A percentile compares a stretch with the other conserved stretches of the same genome.
phyloP scores from a whole-genome alignment of 2,329 filamentous ascomycete species.

The Pyricularia sp. region DNA sequence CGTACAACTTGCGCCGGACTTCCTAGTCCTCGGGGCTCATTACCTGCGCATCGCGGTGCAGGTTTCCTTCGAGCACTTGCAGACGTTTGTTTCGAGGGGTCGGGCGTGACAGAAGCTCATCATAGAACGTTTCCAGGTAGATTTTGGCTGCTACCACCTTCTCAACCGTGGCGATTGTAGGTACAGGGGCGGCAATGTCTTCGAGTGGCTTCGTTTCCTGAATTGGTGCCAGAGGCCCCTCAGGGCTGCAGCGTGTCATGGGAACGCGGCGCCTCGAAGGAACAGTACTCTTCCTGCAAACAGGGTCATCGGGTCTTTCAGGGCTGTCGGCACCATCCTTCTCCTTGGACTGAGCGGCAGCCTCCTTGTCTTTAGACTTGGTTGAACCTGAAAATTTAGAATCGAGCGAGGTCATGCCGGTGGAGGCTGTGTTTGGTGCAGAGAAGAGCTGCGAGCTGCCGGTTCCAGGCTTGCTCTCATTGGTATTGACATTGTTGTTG shows the following conservation, averaged over 20 bases:
- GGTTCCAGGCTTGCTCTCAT: constrained; percentile 14
- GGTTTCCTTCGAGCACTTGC: constrained; percentile 51
- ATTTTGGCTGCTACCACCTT: constrained; percentile 72
- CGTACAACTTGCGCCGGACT: constrained; percentile 34
- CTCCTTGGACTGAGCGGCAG: constrained; percentile 12
- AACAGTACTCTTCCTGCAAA: background rate
- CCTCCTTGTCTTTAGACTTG: constrained; percentile 4
- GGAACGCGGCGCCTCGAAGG: constrained; percentile 17
- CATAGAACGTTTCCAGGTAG: constrained; percentile 77
- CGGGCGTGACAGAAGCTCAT: constrained; percentile 50
- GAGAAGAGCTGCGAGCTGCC: constrained; percentile 12
- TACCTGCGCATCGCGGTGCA: constrained; percentile 39
- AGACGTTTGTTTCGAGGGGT: constrained; percentile 53
- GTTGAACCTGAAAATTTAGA: constrained; percentile 24
- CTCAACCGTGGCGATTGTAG: constrained; percentile 57
- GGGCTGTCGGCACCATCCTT: background rate
- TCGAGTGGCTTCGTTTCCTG: constrained; percentile 21
- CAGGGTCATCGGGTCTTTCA: background rate
- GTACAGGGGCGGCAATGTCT: constrained; percentile 10
- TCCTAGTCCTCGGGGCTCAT: constrained; percentile 46
- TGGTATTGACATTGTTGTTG: constrained; percentile 15
- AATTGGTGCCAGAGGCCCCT: constrained; percentile 20
- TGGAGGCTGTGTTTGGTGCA: constrained; percentile 16
- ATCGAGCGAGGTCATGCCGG: constrained; percentile 28
- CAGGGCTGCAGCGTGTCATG: constrained; percentile 14